A percentile compares a stretch with the other conserved stretches of the same genome.
Conservation (phyloP, 371 early-diverging fungal genomes). For the Thermomucor indicae-seudaticae region DNA sequence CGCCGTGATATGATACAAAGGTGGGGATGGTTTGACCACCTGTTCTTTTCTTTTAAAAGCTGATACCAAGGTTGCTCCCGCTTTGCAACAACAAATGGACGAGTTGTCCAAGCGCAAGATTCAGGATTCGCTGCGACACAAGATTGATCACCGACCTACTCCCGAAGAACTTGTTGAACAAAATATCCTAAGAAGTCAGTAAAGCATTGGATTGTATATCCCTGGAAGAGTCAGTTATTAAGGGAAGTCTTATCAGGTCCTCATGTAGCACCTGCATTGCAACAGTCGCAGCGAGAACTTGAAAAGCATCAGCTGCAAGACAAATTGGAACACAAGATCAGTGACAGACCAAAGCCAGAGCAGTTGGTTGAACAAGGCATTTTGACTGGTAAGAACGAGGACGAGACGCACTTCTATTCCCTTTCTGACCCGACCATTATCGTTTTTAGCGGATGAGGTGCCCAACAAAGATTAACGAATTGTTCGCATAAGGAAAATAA, state of each 20-base stretch:
- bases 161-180: conserved; percentile 65
- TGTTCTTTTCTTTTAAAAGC: neutral
- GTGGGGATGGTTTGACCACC: conserved; percentile 1
- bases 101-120: conserved; percentile 61
- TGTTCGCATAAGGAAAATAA: no score
- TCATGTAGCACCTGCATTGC: conserved; percentile 51
- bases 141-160: conserved; percentile 71
- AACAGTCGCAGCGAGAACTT: conserved; percentile 36
- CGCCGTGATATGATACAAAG: conserved; percentile 1
- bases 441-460: neutral
- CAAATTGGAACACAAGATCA: conserved; percentile 52
- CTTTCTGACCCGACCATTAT: neutral
- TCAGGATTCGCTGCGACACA: conserved; percentile 65
- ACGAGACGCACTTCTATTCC: neutral
- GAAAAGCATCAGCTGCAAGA: conserved; percentile 50
- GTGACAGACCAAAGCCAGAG: conserved; percentile 53
- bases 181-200: conserved; percentile 60
- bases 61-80: conserved; percentile 59
- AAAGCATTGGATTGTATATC: neutral
- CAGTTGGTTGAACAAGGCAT: conserved; percentile 59
- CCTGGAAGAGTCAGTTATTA: conserved; percentile 17
- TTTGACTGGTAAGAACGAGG: conserved; percentile 18
- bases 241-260: conserved; percentile 23
- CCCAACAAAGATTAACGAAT: neutral
- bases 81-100: conserved; percentile 45